A percentile compares a stretch with the other conserved stretches of the same genome.
These are phyloP conservation scores for Amanita brunnescens DNA, from an alignment of 768 basidiomycete genomes.

Conservation along the genomic window DNA sequence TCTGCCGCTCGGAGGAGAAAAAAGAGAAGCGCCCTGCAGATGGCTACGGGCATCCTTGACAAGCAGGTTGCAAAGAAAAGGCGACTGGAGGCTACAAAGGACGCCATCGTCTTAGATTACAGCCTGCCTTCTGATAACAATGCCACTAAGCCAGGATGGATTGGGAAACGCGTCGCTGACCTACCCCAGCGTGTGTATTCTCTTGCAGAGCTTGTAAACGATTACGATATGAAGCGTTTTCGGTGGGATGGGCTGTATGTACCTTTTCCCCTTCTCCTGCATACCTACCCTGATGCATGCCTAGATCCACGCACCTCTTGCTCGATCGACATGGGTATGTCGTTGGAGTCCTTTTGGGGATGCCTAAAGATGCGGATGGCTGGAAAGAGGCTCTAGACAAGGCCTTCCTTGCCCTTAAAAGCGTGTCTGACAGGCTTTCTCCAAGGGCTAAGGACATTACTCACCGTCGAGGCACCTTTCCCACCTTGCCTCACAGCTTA, in stretches of 20 bases:
- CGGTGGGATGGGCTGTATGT: not conserved
- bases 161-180: not conserved
- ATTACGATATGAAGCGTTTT: not conserved
- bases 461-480: not conserved
- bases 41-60: not conserved
- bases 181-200: not conserved
- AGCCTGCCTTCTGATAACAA: not conserved
- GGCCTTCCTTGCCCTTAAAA: not conserved
- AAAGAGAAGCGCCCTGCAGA: too few species aligned
- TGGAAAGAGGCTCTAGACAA: not conserved
- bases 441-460: not conserved
- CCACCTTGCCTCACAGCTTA: not conserved
- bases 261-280: not conserved
- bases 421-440: not conserved
- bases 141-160: not conserved
- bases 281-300: not conserved
- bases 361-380: not conserved
- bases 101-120: not conserved
- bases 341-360: not conserved
- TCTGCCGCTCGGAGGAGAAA: too few species aligned
- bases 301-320: not conserved
- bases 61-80: not conserved
- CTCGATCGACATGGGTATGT: not conserved
- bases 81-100: not conserved
- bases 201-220: not conserved